Percentiles rank a stretch among this genome's conserved stretches.
Evolutionary conservation across 305 asterid species (phyloP).

Genomic region (Ilex paraguariensis): DNA sequence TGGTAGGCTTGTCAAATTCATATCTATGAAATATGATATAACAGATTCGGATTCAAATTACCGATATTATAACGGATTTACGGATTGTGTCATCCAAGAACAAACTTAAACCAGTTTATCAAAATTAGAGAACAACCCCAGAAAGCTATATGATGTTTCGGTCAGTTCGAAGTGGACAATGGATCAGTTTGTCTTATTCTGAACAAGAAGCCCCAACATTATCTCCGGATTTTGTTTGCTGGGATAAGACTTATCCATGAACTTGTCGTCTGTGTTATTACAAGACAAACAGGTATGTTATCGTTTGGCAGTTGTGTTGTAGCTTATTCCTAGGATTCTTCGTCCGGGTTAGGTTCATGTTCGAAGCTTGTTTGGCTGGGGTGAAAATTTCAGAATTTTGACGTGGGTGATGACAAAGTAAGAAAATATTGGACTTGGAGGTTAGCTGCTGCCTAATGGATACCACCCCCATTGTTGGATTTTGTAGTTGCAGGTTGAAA

Average conservation of each 20-base stretch:
- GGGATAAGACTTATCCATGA: neutral
- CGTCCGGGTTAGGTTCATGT: slow-evolving; percentile 5
- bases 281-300: slow-evolving; percentile 12
- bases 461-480: too few relatives aligned
- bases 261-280: neutral
- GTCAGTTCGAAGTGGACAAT: slow-evolving; percentile 21
- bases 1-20: too few relatives aligned
- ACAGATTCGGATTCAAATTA: too few relatives aligned
- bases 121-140: slow-evolving; percentile 1
- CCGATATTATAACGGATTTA: too few relatives aligned
- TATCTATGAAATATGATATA: too few relatives aligned
- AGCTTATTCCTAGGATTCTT: slow-evolving; percentile 17
- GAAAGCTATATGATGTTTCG: neutral
- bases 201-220: slow-evolving; percentile 1
- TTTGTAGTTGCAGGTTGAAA: too few relatives aligned
- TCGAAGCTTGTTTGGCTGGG: slow-evolving; percentile 7
- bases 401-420: too few relatives aligned
- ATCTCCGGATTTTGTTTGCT: slow-evolving; percentile 22
- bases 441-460: too few relatives aligned
- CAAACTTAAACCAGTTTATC: neutral
- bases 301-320: neutral
- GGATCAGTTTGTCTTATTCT: neutral
- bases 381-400: neutral
- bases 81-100: too few relatives aligned
- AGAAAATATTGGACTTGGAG: too few relatives aligned